These are phyloP conservation scores for Nakazawaea molendinolei DNA, from an alignment of 805 yeast genomes.

Conservation along the genomic window DNA sequence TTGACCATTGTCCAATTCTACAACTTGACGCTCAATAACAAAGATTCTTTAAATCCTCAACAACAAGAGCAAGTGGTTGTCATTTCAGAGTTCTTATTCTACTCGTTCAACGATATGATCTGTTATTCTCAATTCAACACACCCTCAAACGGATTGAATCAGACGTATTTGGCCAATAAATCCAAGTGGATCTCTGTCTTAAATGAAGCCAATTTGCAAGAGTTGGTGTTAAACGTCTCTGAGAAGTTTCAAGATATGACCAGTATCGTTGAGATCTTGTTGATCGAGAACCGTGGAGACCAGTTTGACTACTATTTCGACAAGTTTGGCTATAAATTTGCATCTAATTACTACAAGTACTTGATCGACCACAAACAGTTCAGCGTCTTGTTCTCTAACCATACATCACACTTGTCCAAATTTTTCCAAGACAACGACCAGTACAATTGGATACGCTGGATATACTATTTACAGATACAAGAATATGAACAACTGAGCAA, in stretches of 20 bases:
- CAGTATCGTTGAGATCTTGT: constrained; percentile 48
- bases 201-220: constrained; percentile 40
- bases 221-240: constrained; percentile 53
- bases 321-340: constrained; percentile 63
- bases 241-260: constrained; percentile 62
- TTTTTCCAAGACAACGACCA: constrained; percentile 42
- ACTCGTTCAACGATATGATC: constrained; percentile 8
- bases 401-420: constrained; percentile 38
- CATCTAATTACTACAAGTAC: constrained; percentile 51
- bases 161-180: constrained; percentile 4
- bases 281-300: constrained; percentile 21
- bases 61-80: constrained; percentile 3
- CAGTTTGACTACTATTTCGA: constrained; percentile 46
- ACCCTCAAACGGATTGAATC: background rate
- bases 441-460: constrained; percentile 64
- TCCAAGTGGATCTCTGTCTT: constrained; percentile 56
- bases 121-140: constrained; percentile 4
- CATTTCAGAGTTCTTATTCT: constrained; percentile 9
- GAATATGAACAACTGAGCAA: constrained; percentile 45
- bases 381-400: constrained; percentile 46
- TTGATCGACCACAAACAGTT: constrained; percentile 48
- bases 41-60: background rate
- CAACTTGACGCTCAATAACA: background rate
- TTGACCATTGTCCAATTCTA: constrained; percentile 11
- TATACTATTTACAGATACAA: constrained; percentile 48